A percentile compares a stretch with the other conserved stretches of the same genome.
These are phyloP conservation scores for Saccharomycopsis sp. DNA, from an alignment of 805 yeast genomes.

Conservation along the genomic window DNA sequence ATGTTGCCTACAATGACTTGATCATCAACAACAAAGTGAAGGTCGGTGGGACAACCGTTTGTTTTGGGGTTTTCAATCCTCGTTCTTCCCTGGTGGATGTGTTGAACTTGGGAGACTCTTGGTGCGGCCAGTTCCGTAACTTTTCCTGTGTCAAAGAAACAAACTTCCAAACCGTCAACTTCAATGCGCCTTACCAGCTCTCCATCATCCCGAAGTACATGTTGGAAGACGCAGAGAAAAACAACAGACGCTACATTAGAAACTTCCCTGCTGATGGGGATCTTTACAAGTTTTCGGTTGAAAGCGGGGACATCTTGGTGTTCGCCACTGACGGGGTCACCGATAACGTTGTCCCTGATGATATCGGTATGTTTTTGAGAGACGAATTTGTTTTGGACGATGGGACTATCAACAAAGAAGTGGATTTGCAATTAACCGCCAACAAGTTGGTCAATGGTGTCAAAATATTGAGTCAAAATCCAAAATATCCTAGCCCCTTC, in stretches of 20 bases:
- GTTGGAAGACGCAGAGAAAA: conserved; percentile 40
- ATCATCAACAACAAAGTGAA: conserved; percentile 48
- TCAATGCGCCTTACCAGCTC: conserved; percentile 88
- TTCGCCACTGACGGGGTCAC: conserved; percentile 93
- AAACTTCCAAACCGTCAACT: conserved; percentile 71
- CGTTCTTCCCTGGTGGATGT: conserved; percentile 45
- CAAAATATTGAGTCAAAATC: conserved; percentile 59
- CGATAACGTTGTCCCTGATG: conserved; percentile 71
- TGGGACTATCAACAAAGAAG: conserved; percentile 22
- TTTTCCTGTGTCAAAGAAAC: conserved; percentile 56
- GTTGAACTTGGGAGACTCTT: conserved; percentile 89
- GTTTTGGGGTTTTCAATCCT: conserved; percentile 63
- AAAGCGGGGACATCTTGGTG: conserved; percentile 65
- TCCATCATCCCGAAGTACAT: conserved; percentile 70
- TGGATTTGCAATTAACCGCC: conserved; percentile 40
- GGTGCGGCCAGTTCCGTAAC: conserved; percentile 79
- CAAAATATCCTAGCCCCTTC: conserved; percentile 73
- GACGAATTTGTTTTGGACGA: conserved; percentile 34
- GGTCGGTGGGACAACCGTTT: conserved; percentile 93
- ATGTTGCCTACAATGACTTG: conserved; percentile 47
- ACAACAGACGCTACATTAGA: conserved; percentile 56
- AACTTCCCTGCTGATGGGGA: conserved; percentile 68
- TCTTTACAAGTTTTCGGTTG: conserved; percentile 51
- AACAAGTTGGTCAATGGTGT: conserved; percentile 56
- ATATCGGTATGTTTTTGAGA: conserved; percentile 57